phyloP scores from a whole-genome alignment of 768 basidiomycete species.

The Calocybe cyanea region DNA sequence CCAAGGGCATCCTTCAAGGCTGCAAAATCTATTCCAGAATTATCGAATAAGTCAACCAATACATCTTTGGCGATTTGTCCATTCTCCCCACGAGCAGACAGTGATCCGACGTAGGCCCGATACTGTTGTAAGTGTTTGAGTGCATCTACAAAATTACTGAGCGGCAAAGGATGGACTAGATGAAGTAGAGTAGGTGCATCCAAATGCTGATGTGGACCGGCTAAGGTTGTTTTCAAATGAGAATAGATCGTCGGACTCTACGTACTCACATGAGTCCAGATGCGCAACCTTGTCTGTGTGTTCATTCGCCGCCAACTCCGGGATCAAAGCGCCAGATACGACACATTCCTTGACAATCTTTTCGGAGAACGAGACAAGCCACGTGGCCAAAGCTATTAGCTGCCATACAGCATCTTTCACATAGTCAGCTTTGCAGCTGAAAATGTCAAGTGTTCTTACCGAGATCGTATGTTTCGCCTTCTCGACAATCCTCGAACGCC shows the following conservation, averaged over 20 bases:
- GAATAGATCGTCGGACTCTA: constrained; percentile 1
- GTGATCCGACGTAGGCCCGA: constrained; percentile 45
- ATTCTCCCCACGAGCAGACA: constrained; percentile 56
- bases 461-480: constrained; percentile 58
- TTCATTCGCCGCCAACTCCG: background rate
- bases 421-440: constrained; percentile 1
- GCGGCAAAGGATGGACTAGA: constrained; percentile 57
- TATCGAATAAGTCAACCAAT: constrained; percentile 58
- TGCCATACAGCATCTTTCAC: constrained; percentile 69
- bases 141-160: constrained; percentile 47
- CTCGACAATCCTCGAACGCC: constrained; percentile 66
- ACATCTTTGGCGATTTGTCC: constrained; percentile 62
- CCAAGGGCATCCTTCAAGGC: constrained; percentile 46
- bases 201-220: constrained; percentile 13
- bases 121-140: constrained; percentile 58
- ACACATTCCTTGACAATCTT: constrained; percentile 55
- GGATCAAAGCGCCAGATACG: constrained; percentile 25
- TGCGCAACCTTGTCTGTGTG: background rate
- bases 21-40: constrained; percentile 60
- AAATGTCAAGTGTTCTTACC: constrained; percentile 31
- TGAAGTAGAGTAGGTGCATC: constrained; percentile 48
- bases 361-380: constrained; percentile 61
- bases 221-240: background rate
- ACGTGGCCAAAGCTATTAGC: constrained; percentile 56
- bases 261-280: constrained; percentile 3